Percentiles rank a stretch among this genome's conserved stretches.
phyloP scores from a whole-genome alignment of 2,329 filamentous ascomycete species.

The Aspergillus neoniger region DNA sequence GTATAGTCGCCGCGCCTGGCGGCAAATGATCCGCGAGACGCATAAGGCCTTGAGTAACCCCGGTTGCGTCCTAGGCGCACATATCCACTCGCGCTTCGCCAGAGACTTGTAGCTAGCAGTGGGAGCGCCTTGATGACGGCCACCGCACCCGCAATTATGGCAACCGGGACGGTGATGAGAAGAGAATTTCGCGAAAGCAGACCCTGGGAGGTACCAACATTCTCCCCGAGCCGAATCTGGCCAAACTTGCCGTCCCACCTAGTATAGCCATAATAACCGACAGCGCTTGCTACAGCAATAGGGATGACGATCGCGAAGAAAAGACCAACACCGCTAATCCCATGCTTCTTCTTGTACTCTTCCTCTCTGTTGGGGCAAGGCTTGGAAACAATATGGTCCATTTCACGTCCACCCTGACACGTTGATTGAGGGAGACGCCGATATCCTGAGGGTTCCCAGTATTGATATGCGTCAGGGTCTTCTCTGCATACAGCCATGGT shows the following conservation, averaged over 20 bases:
- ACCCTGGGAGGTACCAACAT: conserved; percentile 29
- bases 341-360: conserved; percentile 74
- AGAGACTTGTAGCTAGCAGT: conserved; percentile 70
- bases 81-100: conserved; percentile 63
- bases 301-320: conserved; percentile 85
- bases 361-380: conserved; percentile 79
- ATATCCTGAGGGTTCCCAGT: conserved; percentile 83
- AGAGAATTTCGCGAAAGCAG: conserved; percentile 70
- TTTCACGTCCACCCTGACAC: conserved; percentile 72
- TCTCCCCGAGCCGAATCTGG: conserved; percentile 83
- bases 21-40: conserved; percentile 85
- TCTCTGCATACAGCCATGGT: conserved; percentile 59
- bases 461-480: conserved; percentile 72
- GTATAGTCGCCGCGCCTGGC: conserved; percentile 84
- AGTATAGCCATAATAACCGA: conserved; percentile 82
- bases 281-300: conserved; percentile 66
- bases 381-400: conserved; percentile 66
- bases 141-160: conserved; percentile 78
- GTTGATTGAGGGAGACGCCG: conserved; percentile 87
- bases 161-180: conserved; percentile 80
- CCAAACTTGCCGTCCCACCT: conserved; percentile 91
- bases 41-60: conserved; percentile 70
- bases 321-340: conserved; percentile 70
- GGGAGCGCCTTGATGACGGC: conserved; percentile 72
- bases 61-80: conserved; percentile 46